Conservation (phyloP, 768 basidiomycete genomes). For the Leccinum disarticulatum region DNA sequence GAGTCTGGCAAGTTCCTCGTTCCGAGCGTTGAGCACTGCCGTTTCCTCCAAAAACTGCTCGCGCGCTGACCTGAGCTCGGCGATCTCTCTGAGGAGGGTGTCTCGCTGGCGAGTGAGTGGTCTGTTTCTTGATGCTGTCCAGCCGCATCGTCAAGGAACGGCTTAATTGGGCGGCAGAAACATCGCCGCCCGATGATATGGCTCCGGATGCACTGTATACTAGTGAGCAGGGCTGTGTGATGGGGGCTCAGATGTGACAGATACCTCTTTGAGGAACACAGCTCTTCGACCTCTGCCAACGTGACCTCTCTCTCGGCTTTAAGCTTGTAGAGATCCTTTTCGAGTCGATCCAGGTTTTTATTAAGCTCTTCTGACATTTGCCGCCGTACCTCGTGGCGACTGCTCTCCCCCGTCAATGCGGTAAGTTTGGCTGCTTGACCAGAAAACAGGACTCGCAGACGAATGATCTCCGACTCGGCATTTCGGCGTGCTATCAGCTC, state of each 20-base stretch:
- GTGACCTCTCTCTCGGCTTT: conserved; percentile 90
- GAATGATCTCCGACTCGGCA: conserved; percentile 88
- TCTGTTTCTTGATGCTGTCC: conserved; percentile 79
- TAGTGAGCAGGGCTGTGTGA: conserved; percentile 24
- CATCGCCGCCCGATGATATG: conserved; percentile 31
- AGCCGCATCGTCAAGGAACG: conserved; percentile 82
- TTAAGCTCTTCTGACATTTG: conserved; percentile 77
- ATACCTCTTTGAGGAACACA: conserved; percentile 73
- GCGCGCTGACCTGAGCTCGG: conserved; percentile 81
- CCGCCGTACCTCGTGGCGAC: conserved; percentile 74
- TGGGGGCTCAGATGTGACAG: conserved; percentile 16
- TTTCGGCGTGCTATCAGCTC: conserved; percentile 87
- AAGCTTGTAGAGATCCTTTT: conserved; percentile 83
- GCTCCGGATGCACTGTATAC: conserved; percentile 28
- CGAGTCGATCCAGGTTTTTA: conserved; percentile 73
- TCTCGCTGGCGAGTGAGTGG: conserved; percentile 84
- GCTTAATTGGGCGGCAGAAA: conserved; percentile 45
- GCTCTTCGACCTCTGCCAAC: conserved; percentile 90
- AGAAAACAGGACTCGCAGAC: conserved; percentile 79
- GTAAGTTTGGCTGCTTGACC: conserved; percentile 88
- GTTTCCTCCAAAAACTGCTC: conserved; percentile 92
- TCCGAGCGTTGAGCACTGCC: conserved; percentile 83
- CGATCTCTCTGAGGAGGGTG: conserved; percentile 72
- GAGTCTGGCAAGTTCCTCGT: conserved; percentile 89
- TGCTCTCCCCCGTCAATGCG: conserved; percentile 77